A percentile compares a stretch with the other conserved stretches of the same genome.
Conservation (phyloP, 768 basidiomycete genomes). For the Tricholoma terreum region DNA sequence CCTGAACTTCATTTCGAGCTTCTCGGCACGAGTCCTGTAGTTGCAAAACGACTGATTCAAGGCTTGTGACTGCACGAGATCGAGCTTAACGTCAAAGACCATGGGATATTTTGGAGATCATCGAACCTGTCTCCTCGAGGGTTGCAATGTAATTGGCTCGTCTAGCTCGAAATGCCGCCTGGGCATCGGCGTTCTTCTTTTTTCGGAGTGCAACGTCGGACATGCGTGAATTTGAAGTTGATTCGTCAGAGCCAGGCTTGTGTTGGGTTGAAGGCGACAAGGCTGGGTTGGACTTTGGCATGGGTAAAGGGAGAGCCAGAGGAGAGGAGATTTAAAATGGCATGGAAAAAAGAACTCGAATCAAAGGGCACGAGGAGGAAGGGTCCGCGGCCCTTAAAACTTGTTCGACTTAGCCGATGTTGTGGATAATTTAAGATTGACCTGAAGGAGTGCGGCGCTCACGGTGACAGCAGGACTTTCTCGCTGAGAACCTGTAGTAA, state of each 20-base stretch:
- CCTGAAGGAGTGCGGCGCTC: constrained; percentile 45
- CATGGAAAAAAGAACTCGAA: constrained; percentile 66
- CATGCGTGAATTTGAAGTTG: constrained; percentile 39
- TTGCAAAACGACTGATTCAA: constrained; percentile 81
- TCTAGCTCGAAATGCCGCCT: constrained; percentile 79
- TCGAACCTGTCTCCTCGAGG: constrained; percentile 73
- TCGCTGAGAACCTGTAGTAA: constrained; percentile 31
- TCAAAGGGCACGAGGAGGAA: constrained; percentile 63
- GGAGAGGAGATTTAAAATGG: constrained; percentile 51
- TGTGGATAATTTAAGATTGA: constrained; percentile 51
- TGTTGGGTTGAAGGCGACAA: constrained; percentile 26
- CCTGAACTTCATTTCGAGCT: constrained; percentile 55
- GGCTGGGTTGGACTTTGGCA: constrained; percentile 41
- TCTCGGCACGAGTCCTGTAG: constrained; percentile 80
- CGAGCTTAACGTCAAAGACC: constrained; percentile 18
- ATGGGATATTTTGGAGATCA: not conserved
- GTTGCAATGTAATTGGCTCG: constrained; percentile 86
- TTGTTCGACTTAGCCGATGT: constrained; percentile 43
- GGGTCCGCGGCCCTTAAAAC: constrained; percentile 53
- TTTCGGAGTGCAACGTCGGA: constrained; percentile 73
- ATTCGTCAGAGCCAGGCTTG: constrained; percentile 35
- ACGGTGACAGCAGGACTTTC: constrained; percentile 41
- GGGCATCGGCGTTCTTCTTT: constrained; percentile 89
- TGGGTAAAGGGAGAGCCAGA: constrained; percentile 27
- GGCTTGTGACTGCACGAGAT: constrained; percentile 59